phyloP scores from a whole-genome alignment of 176 grass and related monocot genomes.

The Oryza australiensis region DNA sequence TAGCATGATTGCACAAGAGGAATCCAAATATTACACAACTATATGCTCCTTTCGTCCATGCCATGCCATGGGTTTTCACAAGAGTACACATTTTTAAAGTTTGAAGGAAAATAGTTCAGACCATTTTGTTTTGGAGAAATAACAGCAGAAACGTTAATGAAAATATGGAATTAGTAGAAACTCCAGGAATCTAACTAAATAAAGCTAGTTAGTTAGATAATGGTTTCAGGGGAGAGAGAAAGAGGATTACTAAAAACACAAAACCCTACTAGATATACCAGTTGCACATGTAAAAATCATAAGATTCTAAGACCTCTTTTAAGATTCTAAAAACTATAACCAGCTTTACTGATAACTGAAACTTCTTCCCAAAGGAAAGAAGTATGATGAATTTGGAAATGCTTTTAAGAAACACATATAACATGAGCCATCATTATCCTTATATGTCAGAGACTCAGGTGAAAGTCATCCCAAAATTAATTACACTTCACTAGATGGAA shows the following conservation, averaged over 20 bases:
- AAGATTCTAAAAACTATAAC: slow-evolving; percentile 19
- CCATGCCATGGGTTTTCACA: neutral
- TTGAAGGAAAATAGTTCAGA: neutral
- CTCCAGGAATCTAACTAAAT: neutral
- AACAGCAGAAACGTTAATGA: neutral
- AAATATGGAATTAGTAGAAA: neutral
- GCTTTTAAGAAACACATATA: neutral
- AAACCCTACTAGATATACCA: neutral
- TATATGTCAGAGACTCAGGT: neutral
- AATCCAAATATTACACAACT: slow-evolving; percentile 16
- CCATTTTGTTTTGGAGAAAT: neutral
- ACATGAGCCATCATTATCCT: neutral
- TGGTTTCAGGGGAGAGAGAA: neutral
- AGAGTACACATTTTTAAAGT: neutral
- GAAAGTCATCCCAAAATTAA: neutral
- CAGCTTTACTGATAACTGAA: neutral
- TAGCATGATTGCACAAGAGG: neutral
- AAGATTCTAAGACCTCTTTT: slow-evolving; percentile 4
- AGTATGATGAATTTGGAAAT: slow-evolving; percentile 12
- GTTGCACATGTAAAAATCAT: slow-evolving; percentile 16
- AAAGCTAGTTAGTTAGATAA: neutral
- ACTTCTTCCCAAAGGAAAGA: slow-evolving; percentile 7
- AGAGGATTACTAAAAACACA: neutral
- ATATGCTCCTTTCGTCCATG: neutral
- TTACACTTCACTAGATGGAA: slow-evolving; percentile 18